Base-by-base conservation (phyloP, 2,329 filamentous ascomycete genomes). In the Pseudopyricularia cyperi region DNA sequence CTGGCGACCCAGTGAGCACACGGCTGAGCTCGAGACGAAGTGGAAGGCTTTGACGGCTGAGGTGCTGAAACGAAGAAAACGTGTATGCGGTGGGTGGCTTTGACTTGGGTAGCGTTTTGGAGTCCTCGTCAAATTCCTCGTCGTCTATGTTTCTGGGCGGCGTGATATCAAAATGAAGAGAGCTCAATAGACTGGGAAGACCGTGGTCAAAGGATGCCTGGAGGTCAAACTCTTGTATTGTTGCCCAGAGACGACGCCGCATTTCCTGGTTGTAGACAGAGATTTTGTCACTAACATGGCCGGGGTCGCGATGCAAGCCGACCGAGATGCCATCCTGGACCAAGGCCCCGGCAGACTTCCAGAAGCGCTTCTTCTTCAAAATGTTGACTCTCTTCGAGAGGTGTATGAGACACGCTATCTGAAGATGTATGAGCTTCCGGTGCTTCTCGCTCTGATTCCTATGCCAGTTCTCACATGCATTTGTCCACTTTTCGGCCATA, bases 291-390 rank as follows among this genome's bases (percentile, higher is more conserved):
- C 66, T 68, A 66, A 79, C 75, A 53, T 74, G 70, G 57, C 74
- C 74, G 3, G 77, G 77, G 59, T 82, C 79, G 17, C 75, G 74
- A 57, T 82, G 79, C 47, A 82, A 67, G 15, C 77, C 78, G 30
- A 81, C 73, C 2, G 74, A 73, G 53, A 82, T 74, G 52, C 74
- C 77, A 50, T 81, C 75, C 48, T 77, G 76, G 14, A 80, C 72
- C 52, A 82, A 66, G 5, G 72, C 68, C 0, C 78, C 77, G 1
- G 78, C 70, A 37, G 71, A 70, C 15, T 75, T 78, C 78, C 78
- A 82, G 62, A 79, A 81, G 12, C 76, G 70, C 70, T 82, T 82
- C 71, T 82, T 82, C 68, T 81, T 61, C 56, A 82, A 73, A 2
- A 74, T 77, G 63, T 82, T 82, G 56, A 81, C 74, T 30, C 76